Percentiles rank a stretch among this genome's conserved stretches.
These are phyloP conservation scores for Cordyceps cateniannulata DNA, from an alignment of 2,329 filamentous ascomycete species.

Conservation along the genomic window DNA sequence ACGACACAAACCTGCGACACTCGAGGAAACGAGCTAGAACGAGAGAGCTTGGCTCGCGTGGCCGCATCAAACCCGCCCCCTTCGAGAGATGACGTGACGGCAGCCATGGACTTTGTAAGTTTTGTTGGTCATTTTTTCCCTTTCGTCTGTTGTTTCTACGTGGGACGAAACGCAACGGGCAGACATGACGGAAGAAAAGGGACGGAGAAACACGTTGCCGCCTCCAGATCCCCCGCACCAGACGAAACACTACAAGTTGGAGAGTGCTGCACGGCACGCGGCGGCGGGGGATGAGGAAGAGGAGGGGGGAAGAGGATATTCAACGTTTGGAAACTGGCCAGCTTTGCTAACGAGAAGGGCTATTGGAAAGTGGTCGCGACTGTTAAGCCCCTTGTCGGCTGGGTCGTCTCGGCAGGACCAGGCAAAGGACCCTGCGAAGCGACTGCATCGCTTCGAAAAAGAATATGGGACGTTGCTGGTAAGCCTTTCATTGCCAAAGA, in stretches of 20 bases:
- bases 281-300: not conserved
- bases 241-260: not conserved
- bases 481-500: slow-evolving; percentile 14
- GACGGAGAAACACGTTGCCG: not conserved
- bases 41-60: not conserved
- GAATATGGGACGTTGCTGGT: slow-evolving; percentile 59
- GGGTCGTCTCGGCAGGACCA: slow-evolving; percentile 51
- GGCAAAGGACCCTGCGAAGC: slow-evolving; percentile 56
- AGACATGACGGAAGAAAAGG: not conserved
- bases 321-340: not conserved
- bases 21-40: not conserved
- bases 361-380: slow-evolving; percentile 53
- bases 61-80: not conserved
- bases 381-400: slow-evolving; percentile 56
- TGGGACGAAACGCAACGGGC: not conserved
- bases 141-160: not conserved
- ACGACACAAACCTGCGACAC: not conserved
- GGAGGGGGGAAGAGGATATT: not conserved
- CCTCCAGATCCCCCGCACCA: not conserved
- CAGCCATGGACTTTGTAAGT: slow-evolving; percentile 53
- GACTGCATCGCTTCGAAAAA: slow-evolving; percentile 60
- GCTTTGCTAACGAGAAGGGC: slow-evolving; percentile 1
- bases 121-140: not conserved
- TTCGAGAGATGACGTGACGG: slow-evolving; percentile 40
- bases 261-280: not conserved